Conservation (phyloP, 75 land plant genomes). For the Adiantum capillusveneris region DNA sequence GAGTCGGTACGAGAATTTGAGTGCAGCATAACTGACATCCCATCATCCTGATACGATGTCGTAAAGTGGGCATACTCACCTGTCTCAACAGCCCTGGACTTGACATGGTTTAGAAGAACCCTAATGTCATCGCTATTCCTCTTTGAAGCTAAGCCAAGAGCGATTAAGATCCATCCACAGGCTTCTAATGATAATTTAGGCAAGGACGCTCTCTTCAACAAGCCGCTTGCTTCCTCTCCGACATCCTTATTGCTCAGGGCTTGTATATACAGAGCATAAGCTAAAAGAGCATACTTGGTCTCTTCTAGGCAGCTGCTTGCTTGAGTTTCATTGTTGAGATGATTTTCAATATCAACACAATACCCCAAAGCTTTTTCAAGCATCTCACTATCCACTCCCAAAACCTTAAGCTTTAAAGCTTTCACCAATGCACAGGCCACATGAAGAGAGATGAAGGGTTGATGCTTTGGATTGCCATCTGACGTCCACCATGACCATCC, state of each 20-base stretch:
- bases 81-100: background rate
- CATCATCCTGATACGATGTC: background rate
- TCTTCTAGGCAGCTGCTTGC: background rate
- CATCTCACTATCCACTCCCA: constrained; percentile 2
- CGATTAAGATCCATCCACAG: background rate
- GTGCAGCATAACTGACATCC: constrained; percentile 2
- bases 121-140: background rate
- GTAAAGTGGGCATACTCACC: constrained; percentile 1
- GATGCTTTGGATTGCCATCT: background rate
- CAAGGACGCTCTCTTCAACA: background rate
- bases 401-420: background rate
- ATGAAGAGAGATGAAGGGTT: background rate
- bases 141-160: background rate
- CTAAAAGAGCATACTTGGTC: constrained; percentile 1
- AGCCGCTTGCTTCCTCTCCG: background rate
- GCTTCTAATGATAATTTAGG: background rate
- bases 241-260: background rate
- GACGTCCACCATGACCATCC: constrained; percentile 5
- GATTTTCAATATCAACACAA: background rate
- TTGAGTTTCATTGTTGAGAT: background rate
- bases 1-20: background rate
- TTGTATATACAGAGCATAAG: background rate
- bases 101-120: background rate
- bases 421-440: constrained; percentile 6
- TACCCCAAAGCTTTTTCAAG: background rate